Evolutionary conservation across 2,329 filamentous ascomycete genomes (phyloP), one percentile per base, ranked within the genome.

Genomic region (Neonectria punicea): DNA sequence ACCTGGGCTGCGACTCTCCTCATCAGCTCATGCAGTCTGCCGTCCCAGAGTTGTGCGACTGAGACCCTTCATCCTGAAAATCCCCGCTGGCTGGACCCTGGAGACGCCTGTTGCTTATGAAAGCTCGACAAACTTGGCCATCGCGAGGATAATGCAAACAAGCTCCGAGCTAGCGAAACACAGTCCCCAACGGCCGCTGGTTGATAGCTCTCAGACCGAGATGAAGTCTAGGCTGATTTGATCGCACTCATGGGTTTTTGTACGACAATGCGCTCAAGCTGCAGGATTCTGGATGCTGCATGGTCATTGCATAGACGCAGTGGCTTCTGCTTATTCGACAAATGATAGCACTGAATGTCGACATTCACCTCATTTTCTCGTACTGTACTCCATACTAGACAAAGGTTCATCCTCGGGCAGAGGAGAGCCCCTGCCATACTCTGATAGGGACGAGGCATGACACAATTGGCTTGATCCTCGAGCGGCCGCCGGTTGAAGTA

Each of bases 401-500:
- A 22, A 20, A 11, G 30, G 28, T 30, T 34, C 34, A 32, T 51
- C 51, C 25, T 51, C 22, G 32, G 28, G 61, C 28, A 16, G 41
- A 20, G 43, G 49, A 50, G 43, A 20, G 28, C 11, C 43, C 56
- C 49, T 30, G 18, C n/a, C n/a, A 11, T 58, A 55, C 32, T 58
- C 41, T 59, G 61, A 54, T 58, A 59, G 36, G 49, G n/a, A 22
- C 39, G 39, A 43, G 39, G 55, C 39, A 50, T 59, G 51, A 44
- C 61, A 59, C 54, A 39, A 59, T 14, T 59, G 61, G 58, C 50
- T 59, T 46, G 28, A 56, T 47, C 28, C 22, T 36, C 43, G 32
- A 53, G 56, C 56, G 61, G 61, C 61, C 56, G 61, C 61, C 55
- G 49, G 55, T 51, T 59, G 61, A 64, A 53, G 44, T 50, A 18